Percentiles rank a stretch among this genome's conserved stretches.
phyloP scores from a whole-genome alignment of 345 rosid species.

The Citrus unshiu region DNA sequence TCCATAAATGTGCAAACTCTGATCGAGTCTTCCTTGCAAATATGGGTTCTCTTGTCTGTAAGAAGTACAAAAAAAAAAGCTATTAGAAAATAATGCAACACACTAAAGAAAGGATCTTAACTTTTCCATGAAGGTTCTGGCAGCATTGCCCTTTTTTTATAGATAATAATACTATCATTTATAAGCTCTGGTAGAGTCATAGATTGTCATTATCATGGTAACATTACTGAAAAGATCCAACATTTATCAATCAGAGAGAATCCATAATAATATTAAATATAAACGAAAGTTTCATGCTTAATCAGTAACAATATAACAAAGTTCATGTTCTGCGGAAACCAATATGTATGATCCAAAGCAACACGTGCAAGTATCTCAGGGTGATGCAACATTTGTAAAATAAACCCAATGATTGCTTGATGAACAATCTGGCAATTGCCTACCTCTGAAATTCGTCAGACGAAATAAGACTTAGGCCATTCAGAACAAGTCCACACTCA shows the following conservation, averaged over 20 bases:
- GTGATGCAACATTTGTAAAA: too few species aligned
- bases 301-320: not conserved
- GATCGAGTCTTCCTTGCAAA: conserved; percentile 55
- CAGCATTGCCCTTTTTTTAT: not conserved
- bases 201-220: conserved; percentile 1
- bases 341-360: not conserved
- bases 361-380: too few species aligned
- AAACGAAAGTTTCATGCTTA: not conserved
- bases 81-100: conserved; percentile 10
- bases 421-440: not conserved
- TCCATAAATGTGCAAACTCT: conserved; percentile 63
- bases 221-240: not conserved
- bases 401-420: not conserved
- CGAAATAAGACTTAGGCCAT: not conserved
- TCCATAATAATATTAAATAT: not conserved
- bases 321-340: not conserved
- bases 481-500: not conserved
- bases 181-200: not conserved
- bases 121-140: not conserved
- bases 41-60: conserved; percentile 53
- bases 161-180: not conserved
- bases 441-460: not conserved
- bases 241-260: not conserved
- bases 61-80: conserved; percentile 14
- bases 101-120: not conserved